Base-by-base conservation (phyloP, 441 rosid genomes). In the Codiaeum variegatum region DNA sequence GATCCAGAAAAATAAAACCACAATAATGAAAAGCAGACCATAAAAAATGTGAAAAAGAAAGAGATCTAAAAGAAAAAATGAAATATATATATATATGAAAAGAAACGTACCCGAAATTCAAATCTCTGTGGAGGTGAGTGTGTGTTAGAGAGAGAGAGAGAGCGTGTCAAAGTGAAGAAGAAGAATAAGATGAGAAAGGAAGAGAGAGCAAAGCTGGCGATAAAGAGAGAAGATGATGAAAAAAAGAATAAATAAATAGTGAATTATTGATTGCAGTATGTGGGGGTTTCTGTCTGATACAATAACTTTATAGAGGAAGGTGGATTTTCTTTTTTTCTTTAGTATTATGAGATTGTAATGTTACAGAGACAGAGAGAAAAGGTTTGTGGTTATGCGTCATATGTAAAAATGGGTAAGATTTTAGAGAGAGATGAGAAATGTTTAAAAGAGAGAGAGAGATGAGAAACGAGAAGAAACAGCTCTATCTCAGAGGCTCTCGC, bases 251-350 rank as follows among this genome's bases (percentile, higher is more conserved):
- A 23, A 55, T 7, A 26, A 77, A 75, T 77, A 73, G 77, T 76
- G 85, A 85, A 85, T 85, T 60, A 83, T 87, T 80, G 86, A 83
- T 87, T 81, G 86, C 70, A 42, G 40, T 71, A 52, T 56, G 73
- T 36, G 80, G 42, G 72, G 44, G 60, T 21, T 26, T 77, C 70
- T 77, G 81, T 81, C 74, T 75, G 78, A 76, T 51, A 23, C 44
- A 44, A 59, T 9, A 78, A 65, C 80, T 83, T 82, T 79, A 58
- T 32, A 31, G 74, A 61, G 44, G n/a, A 28, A 12, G 36, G 26
- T 23, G 34, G 62, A 44, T 5, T 4, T 10, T 34, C 36, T 42
- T 0, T 60, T 70, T 69, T 42, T 32, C 26, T n/a, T n/a, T n/a
- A n/a, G 29, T 77, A 52, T 75, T 74, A 67, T 23, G 69, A 68